Percentiles rank a stretch among this genome's conserved stretches.
phyloP scores from a whole-genome alignment of 1,139 yeast genomes.

The Yamadazyma mexicana region DNA sequence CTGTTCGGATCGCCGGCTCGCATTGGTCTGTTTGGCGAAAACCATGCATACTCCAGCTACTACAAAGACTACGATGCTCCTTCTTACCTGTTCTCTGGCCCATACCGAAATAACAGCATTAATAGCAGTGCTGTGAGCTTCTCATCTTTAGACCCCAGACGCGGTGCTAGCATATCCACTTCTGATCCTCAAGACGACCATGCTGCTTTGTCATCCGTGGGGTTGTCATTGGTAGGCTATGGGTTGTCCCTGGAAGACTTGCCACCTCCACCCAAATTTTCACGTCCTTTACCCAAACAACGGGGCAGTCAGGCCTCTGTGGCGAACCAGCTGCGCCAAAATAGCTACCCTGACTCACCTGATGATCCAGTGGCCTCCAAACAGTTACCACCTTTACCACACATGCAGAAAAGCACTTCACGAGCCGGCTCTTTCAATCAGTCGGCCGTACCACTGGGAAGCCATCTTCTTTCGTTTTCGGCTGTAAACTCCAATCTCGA shows the following conservation, averaged over 20 bases:
- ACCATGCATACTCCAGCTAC: no score
- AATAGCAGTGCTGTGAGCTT: conserved; percentile 21
- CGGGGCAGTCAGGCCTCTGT: background rate
- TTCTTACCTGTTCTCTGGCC: background rate
- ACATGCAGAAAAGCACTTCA: conserved; percentile 1
- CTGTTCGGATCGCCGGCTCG: background rate
- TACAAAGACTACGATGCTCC: background rate
- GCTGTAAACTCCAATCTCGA: conserved; percentile 31
- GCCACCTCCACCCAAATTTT: conserved; percentile 22
- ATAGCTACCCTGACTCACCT: conserved; percentile 17
- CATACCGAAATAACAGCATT: conserved; percentile 14
- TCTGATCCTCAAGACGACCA: background rate
- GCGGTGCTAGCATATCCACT: conserved; percentile 9
- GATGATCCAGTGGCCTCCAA: conserved; percentile 5
- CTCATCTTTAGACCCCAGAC: conserved; percentile 32
- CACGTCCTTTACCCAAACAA: conserved; percentile 6
- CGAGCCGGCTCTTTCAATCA: background rate
- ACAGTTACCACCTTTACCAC: conserved; percentile 9
- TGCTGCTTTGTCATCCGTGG: conserved; percentile 12
- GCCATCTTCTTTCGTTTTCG: conserved; percentile 30
- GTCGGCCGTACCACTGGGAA: background rate
- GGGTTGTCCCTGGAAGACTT: conserved; percentile 30
- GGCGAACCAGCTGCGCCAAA: conserved; percentile 10
- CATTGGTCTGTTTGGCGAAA: no score
- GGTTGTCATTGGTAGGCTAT: conserved; percentile 16